Percentiles rank a stretch among this genome's conserved stretches.
phyloP scores from a whole-genome alignment of 345 rosid genomes.

The Laguncularia racemosa region DNA sequence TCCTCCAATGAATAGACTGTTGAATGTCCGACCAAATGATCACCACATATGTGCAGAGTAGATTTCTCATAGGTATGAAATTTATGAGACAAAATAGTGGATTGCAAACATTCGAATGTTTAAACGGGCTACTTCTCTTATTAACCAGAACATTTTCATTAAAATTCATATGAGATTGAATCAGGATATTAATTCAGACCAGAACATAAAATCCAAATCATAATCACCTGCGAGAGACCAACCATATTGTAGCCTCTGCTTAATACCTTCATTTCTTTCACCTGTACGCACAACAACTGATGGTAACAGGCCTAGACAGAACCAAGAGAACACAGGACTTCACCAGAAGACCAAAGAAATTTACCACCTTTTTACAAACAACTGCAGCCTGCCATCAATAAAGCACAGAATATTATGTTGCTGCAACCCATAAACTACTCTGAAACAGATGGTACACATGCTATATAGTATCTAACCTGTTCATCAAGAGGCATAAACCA shows the following conservation, averaged over 20 bases:
- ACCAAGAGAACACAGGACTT: constrained; percentile 4
- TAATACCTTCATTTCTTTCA: constrained; percentile 72
- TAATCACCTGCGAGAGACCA: constrained; percentile 82
- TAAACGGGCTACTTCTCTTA: too few species aligned
- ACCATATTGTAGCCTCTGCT: constrained; percentile 76
- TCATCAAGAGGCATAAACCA: constrained; percentile 83
- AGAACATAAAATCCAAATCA: neutral
- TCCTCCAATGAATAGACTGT: too few species aligned
- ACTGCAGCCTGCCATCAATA: constrained; percentile 32
- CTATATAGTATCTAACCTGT: constrained; percentile 32
- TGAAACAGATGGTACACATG: constrained; percentile 1
- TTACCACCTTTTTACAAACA: constrained; percentile 67
- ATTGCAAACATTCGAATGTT: too few species aligned
- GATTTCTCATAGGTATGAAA: too few species aligned
- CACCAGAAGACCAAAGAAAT: constrained; percentile 11
- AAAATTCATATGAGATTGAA: too few species aligned
- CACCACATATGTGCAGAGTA: too few species aligned
- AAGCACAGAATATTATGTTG: constrained; percentile 7
- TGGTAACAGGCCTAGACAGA: constrained; percentile 1
- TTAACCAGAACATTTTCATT: too few species aligned
- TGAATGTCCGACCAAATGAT: too few species aligned
- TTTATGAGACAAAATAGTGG: too few species aligned
- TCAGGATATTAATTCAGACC: neutral
- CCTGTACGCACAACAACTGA: constrained; percentile 25
- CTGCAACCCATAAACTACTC: neutral